Evolutionary conservation across 345 rosid species (phyloP), one percentile per base, ranked within the genome.

Genomic region (Firmiana major): DNA sequence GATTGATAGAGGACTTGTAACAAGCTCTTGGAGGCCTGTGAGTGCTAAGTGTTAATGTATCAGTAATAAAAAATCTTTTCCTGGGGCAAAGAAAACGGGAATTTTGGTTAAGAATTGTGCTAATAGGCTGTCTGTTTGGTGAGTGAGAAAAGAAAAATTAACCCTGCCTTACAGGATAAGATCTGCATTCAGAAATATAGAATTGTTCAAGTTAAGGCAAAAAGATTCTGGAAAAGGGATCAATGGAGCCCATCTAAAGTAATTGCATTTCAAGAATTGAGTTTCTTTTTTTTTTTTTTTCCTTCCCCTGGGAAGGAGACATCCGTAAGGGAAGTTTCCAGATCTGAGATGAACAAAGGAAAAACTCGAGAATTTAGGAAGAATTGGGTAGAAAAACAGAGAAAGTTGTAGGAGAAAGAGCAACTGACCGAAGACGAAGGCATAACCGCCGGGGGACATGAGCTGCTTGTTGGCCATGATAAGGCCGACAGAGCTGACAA

Each of bases 381-480:
- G 6, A 45, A 45, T 22, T 13, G 28, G 6, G 55, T 13, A 24
- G 9, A 2, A 22, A 43, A 22, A 22, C 1, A 70, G 15, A 19
- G 15, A 9, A 4, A 38, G 13, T 22, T 5, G 0, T 1, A 68
- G 9, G 40, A 8, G 54, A 48, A 51, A 62, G 63, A 51, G 5
- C 4, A 38, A 67, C 65, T 22, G 12, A 71, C 80, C 76, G 10
- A 78, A 78, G 49, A 40, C 62, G 76, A 78, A 78, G 21, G 71
- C 70, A 11, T 28, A 69, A 7, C 75, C 75, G 49, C 1, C 7
- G 51, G 75, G 75, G 15, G 80, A 78, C 80, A 78, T 78, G 63
- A 78, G 80, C 63, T 71, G 76, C 76, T 78, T 78, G 71, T 78
- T 78, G 51, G 71, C 80, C 80, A 78, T 78, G 49, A 78, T 71